Percentiles rank a stretch among this genome's conserved stretches.
These are phyloP conservation scores for Aureobasidium sp. DNA, from an alignment of 2,329 filamentous ascomycete genomes.

Conservation along the genomic window DNA sequence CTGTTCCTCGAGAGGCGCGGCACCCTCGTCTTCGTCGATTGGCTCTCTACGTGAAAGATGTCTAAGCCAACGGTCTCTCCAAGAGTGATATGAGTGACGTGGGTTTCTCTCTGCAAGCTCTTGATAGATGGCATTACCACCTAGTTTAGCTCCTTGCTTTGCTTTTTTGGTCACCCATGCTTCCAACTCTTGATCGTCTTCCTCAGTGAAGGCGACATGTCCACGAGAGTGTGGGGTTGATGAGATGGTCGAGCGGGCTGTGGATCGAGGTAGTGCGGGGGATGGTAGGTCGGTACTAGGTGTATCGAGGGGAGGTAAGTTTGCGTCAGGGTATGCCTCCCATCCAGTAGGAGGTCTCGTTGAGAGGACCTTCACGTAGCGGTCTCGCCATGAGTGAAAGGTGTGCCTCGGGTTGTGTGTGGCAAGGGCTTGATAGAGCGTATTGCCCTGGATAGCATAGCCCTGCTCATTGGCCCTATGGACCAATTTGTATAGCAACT, in stretches of 20 bases:
- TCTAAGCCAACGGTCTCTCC: slow-evolving; percentile 57
- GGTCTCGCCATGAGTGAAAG: slow-evolving; percentile 60
- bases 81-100: slow-evolving; percentile 60
- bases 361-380: slow-evolving; percentile 43
- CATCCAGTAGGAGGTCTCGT: neutral
- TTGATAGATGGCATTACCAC: slow-evolving; percentile 54
- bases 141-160: slow-evolving; percentile 26
- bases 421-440: slow-evolving; percentile 52
- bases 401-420: slow-evolving; percentile 52
- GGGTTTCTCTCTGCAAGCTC: slow-evolving; percentile 45
- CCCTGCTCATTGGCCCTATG: slow-evolving; percentile 31
- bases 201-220: slow-evolving; percentile 39
- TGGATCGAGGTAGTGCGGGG: neutral
- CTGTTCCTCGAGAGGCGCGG: neutral
- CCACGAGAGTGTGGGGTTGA: neutral
- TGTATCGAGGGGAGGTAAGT: neutral
- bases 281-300: neutral
- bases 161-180: slow-evolving; percentile 42
- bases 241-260: neutral
- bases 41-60: slow-evolving; percentile 24
- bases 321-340: neutral
- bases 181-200: slow-evolving; percentile 52
- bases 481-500: slow-evolving; percentile 48
- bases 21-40: neutral
- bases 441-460: slow-evolving; percentile 40